Evolutionary conservation across 2,329 filamentous ascomycete species (phyloP).

Genomic region (Huntiella savannae): DNA sequence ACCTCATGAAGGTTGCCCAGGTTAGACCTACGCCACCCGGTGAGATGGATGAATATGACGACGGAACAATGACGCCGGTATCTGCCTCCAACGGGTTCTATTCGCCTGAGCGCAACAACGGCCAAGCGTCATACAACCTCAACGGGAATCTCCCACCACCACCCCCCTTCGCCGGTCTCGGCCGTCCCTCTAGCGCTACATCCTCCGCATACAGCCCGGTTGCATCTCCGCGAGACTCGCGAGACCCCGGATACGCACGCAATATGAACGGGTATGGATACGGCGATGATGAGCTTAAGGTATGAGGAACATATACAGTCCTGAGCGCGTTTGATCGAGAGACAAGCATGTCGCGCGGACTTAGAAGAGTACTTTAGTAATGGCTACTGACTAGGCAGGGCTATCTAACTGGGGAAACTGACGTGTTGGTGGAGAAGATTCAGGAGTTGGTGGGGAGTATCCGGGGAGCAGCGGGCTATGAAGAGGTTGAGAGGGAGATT

Average conservation of each 20-base stretch:
- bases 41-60: slow-evolving; percentile 63
- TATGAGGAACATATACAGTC: slow-evolving; percentile 5
- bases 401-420: slow-evolving; percentile 69
- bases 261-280: slow-evolving; percentile 7
- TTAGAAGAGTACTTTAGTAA: background rate
- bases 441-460: slow-evolving; percentile 62
- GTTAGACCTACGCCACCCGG: slow-evolving; percentile 56
- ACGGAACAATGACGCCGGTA: slow-evolving; percentile 43
- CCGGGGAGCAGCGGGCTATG: slow-evolving; percentile 42
- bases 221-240: slow-evolving; percentile 45
- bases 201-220: slow-evolving; percentile 60
- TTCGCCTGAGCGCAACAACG: slow-evolving; percentile 26
- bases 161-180: slow-evolving; percentile 38
- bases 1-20: slow-evolving; percentile 67
- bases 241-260: slow-evolving; percentile 17
- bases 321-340: slow-evolving; percentile 3
- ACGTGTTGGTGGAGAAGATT: slow-evolving; percentile 58
- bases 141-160: slow-evolving; percentile 24
- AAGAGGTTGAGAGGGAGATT: slow-evolving; percentile 51
- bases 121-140: background rate
- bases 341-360: slow-evolving; percentile 1
- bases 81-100: slow-evolving; percentile 48
- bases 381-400: slow-evolving; percentile 26
- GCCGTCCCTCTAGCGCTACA: slow-evolving; percentile 41
- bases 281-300: slow-evolving; percentile 11